Base-by-base conservation (phyloP, 1,139 yeast genomes). In the Sugiyamaella pinicola region DNA sequence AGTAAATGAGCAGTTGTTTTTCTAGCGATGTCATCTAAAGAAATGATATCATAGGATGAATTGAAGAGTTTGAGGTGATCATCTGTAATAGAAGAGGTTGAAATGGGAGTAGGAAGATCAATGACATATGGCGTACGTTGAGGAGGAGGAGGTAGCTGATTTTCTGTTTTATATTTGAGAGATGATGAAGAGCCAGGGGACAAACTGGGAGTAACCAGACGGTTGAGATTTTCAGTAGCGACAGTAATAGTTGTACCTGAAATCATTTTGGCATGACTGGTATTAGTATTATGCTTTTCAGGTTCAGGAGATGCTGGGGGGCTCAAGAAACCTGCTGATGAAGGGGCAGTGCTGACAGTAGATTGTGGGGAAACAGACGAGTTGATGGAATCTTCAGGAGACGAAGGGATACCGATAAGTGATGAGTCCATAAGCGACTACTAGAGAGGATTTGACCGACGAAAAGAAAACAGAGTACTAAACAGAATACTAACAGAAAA, bases 21-120 rank as follows among this genome's bases (percentile, higher is more conserved):
- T 40, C 41, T 56, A 22, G 60, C 54, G 13, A 64, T 52, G n/a
- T 44, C 51, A 40, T 57, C 54, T 19, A 65, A 57, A 18, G 53
- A 49, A 12, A 7, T 8, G 12, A 49, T 29, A 34, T 48, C 42
- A 42, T 40, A 42, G 4, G 38, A 44, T 12, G 47, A 22, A 4
- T 22, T 42, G 43, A 48, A 48, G 7, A 34, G 22, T 24, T 37
- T 38, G 45, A 37, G 29, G 33, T 46, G 49, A 13, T 46, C 49
- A 15, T 34, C 41, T 7, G 40, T 33, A 13, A 13, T 22, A 13
- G 46, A 28, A 35, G 39, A n/a, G 18, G 29, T 12, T 19, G 43
- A 22, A 8, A 41, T 19, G 15, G 45, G 45, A 17, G 45, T 41
- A 13, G 45, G 45, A 15, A 41, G 45, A n/a, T 29, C 33, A 13